phyloP scores from a whole-genome alignment of 2,329 filamentous ascomycete species.

The Gnomoniopsis smithogilvyi region DNA sequence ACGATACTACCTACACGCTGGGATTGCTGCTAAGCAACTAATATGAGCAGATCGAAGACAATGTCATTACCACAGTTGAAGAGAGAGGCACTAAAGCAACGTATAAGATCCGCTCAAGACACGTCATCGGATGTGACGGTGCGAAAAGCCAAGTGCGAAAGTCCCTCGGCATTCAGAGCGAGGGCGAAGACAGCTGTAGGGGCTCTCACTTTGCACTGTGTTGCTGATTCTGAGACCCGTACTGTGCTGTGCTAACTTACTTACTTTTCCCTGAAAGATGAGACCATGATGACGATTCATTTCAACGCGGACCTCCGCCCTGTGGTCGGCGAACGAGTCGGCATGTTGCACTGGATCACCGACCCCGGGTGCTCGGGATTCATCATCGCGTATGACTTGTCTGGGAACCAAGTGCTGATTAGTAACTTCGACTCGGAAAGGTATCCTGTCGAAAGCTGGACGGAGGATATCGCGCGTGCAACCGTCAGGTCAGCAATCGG shows the following conservation, averaged over 20 bases:
- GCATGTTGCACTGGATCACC: conserved; percentile 43
- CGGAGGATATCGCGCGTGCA: conserved; percentile 29
- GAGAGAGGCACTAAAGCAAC: conserved; percentile 23
- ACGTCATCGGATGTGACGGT: conserved; percentile 35
- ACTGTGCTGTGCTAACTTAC: background rate
- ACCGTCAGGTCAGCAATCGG: conserved; percentile 31
- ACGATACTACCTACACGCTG: no score
- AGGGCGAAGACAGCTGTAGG: conserved; percentile 40
- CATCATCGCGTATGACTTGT: conserved; percentile 40
- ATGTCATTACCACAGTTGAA: conserved; percentile 28
- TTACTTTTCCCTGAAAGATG: conserved; percentile 30
- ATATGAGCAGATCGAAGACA: conserved; percentile 19
- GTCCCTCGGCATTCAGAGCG: conserved; percentile 31
- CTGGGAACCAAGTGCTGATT: conserved; percentile 38
- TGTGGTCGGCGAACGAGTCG: conserved; percentile 33
- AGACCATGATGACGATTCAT: conserved; percentile 45
- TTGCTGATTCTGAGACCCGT: no score
- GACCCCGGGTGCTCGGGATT: conserved; percentile 40
- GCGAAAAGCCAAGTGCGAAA: conserved; percentile 30
- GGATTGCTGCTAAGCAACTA: background rate
- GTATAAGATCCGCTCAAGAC: conserved; percentile 28
- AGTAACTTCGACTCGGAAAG: conserved; percentile 38
- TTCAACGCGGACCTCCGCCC: conserved; percentile 38
- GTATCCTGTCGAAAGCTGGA: conserved; percentile 33
- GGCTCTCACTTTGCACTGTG: background rate